Evolutionary conservation across 352 stramenopile genomes (phyloP).

Genomic region (Salisapilia sapeloensis): DNA sequence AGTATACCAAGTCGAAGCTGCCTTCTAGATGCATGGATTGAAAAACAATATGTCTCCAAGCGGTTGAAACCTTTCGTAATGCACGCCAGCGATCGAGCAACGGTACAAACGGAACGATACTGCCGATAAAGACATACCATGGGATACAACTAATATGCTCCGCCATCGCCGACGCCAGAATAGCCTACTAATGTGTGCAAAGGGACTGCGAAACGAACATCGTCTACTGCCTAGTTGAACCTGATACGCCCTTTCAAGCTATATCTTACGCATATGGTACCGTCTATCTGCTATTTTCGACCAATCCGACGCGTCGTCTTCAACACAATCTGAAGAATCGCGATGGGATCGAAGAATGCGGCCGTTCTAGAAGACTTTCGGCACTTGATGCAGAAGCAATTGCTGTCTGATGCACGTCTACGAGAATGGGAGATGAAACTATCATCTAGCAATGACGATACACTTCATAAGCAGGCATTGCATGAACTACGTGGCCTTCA

Average conservation of each 20-base stretch:
- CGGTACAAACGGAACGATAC: conserved; percentile 39
- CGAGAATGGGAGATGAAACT: conserved; percentile 10
- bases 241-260: too few relatives aligned
- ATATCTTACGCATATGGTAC: too few relatives aligned
- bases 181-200: too few relatives aligned
- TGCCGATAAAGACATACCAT: too few relatives aligned
- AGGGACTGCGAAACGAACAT: too few relatives aligned
- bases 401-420: conserved; percentile 12
- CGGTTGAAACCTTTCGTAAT: conserved; percentile 27
- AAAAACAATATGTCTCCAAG: conserved; percentile 36
- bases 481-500: conserved; percentile 13
- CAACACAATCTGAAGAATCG: conserved; percentile 1
- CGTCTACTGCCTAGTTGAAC: too few relatives aligned
- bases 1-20: conserved; percentile 39
- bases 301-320: too few relatives aligned
- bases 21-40: conserved; percentile 27
- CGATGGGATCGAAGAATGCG: conserved; percentile 1
- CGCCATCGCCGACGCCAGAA: too few relatives aligned
- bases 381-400: conserved; percentile 14
- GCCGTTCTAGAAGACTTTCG: conserved; percentile 13
- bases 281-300: too few relatives aligned
- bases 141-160: too few relatives aligned
- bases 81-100: conserved; percentile 35
- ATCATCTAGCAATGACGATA: background rate
- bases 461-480: conserved; percentile 6